Evolutionary conservation across 805 yeast genomes (phyloP).

Genomic region (Starmerella roubikii): DNA sequence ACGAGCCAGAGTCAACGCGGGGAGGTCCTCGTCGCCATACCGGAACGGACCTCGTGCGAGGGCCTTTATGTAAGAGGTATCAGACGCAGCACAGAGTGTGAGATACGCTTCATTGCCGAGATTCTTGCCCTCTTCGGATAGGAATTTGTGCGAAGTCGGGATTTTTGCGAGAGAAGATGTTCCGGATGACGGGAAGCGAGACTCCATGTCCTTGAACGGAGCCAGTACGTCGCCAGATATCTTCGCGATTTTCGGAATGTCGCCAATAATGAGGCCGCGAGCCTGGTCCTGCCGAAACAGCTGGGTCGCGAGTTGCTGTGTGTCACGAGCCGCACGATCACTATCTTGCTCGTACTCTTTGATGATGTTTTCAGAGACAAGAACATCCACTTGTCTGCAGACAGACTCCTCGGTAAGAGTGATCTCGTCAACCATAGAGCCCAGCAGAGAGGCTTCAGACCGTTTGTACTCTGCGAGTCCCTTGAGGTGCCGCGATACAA

Average conservation of each 20-base stretch:
- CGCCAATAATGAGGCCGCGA: conserved; percentile 61
- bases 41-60: conserved; percentile 47
- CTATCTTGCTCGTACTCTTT: conserved; percentile 39
- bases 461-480: conserved; percentile 51
- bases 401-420: conserved; percentile 48
- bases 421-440: conserved; percentile 43
- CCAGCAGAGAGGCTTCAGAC: conserved; percentile 49
- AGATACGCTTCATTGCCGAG: conserved; percentile 46
- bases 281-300: conserved; percentile 47
- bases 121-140: conserved; percentile 41
- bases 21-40: conserved; percentile 45
- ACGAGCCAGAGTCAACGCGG: conserved; percentile 56
- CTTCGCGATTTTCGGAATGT: conserved; percentile 35
- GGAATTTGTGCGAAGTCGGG: conserved; percentile 35
- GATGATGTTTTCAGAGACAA: conserved; percentile 48
- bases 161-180: conserved; percentile 13
- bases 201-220: conserved; percentile 35
- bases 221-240: conserved; percentile 30
- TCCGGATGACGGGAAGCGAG: background rate
- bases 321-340: conserved; percentile 33
- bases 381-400: conserved; percentile 48
- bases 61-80: conserved; percentile 55
- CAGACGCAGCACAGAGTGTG: conserved; percentile 69
- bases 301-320: conserved; percentile 38
- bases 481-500: conserved; percentile 48